phyloP scores from a whole-genome alignment of 805 yeast genomes.

The Tetrapisispora fleetii region DNA sequence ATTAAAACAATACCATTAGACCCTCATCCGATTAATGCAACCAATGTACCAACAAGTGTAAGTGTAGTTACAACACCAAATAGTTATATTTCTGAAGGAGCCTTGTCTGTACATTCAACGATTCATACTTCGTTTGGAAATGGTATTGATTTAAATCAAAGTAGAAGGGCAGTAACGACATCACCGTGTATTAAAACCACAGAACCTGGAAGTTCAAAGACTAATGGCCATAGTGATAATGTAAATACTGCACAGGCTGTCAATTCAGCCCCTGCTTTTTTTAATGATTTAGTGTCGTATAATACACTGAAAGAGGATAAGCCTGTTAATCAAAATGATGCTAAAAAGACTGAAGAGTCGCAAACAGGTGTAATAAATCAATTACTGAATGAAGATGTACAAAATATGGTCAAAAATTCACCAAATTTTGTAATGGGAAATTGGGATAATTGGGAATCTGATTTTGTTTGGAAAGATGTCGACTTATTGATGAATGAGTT shows the following conservation, averaged over 20 bases:
- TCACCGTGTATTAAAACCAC: background rate
- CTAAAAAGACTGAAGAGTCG: background rate
- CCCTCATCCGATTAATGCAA: conserved; percentile 58
- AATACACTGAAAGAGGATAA: background rate
- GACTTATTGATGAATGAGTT: conserved; percentile 86
- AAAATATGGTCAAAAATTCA: background rate
- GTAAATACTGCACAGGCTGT: background rate
- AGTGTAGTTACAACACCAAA: background rate
- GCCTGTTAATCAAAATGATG: background rate
- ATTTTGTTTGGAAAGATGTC: conserved; percentile 58
- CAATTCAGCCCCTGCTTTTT: conserved; percentile 1
- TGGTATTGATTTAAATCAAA: no score
- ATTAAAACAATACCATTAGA: conserved; percentile 74
- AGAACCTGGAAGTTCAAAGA: background rate
- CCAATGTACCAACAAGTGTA: conserved; percentile 2
- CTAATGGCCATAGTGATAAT: no score
- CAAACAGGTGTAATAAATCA: background rate
- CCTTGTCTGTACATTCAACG: background rate
- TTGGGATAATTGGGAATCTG: conserved; percentile 36
- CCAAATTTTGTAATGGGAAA: conserved; percentile 26
- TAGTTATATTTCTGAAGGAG: background rate
- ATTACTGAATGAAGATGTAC: background rate
- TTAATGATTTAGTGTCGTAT: background rate
- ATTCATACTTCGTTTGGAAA: conserved; percentile 1
- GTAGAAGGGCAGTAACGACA: background rate